phyloP scores from a whole-genome alignment of 176 grass and related monocot genomes.

The Poa pratensis region DNA sequence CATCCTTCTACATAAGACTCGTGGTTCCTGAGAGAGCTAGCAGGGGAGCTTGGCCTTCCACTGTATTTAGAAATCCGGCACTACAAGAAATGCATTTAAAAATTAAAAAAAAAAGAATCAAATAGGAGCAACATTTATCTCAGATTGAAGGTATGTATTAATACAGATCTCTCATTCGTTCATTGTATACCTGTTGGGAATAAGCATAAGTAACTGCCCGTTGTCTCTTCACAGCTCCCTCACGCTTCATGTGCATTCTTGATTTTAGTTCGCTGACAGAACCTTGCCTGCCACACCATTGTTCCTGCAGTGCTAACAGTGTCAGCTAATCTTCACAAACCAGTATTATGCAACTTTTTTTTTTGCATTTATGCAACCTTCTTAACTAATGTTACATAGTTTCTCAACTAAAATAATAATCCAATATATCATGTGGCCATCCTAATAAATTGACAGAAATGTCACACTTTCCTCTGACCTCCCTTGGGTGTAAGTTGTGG shows the following conservation, averaged over 20 bases:
- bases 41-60: slow-evolving; percentile 53
- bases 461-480: neutral
- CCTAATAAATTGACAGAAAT: neutral
- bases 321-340: neutral
- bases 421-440: neutral
- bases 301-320: slow-evolving; percentile 49
- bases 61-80: slow-evolving; percentile 47
- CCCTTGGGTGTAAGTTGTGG: neutral
- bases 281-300: slow-evolving; percentile 73
- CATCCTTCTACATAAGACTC: slow-evolving; percentile 67
- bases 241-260: slow-evolving; percentile 69
- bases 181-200: slow-evolving; percentile 64
- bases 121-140: neutral
- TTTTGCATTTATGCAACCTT: neutral
- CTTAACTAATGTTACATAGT: neutral
- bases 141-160: neutral
- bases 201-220: slow-evolving; percentile 70
- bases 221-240: slow-evolving; percentile 75
- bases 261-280: slow-evolving; percentile 66
- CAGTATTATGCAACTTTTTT: neutral
- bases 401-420: neutral
- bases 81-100: slow-evolving; percentile 43
- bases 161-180: neutral
- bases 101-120: neutral
- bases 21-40: slow-evolving; percentile 43